Conservation (phyloP, 129 eudicot species). For the Calendula officinalis region DNA sequence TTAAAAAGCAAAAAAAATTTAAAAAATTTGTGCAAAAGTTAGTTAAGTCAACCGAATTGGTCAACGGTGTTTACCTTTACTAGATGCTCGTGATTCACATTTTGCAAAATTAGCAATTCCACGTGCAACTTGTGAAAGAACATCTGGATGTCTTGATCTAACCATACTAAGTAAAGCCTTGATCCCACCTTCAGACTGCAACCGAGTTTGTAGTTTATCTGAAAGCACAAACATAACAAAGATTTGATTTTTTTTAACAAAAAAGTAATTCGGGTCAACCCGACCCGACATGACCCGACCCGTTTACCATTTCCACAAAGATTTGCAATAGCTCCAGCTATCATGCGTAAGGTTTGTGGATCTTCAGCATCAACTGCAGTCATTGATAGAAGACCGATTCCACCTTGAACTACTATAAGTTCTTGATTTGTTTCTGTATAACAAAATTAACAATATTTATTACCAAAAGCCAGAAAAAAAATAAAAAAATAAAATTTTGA, state of each 20-base stretch:
- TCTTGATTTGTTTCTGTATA: constrained; percentile 79
- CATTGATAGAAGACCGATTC: constrained; percentile 68
- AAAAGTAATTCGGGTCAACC: not conserved
- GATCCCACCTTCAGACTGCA: constrained; percentile 88
- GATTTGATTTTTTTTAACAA: constrained; percentile 7
- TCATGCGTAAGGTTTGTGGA: constrained; percentile 91
- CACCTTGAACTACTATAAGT: constrained; percentile 85
- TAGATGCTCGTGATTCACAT: constrained; percentile 77
- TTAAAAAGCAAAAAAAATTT: not conserved
- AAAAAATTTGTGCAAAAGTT: not conserved
- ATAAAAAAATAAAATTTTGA: not conserved
- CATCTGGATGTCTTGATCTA: constrained; percentile 85
- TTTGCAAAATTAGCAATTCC: constrained; percentile 92
- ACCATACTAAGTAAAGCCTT: constrained; percentile 85
- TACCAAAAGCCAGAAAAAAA: constrained; percentile 1
- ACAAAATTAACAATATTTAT: not conserved
- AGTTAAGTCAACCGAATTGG: not conserved
- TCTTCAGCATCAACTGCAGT: constrained; percentile 94
- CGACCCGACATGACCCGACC: not conserved
- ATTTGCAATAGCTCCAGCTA: constrained; percentile 93
- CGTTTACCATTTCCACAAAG: constrained; percentile 82
- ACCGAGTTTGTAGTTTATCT: constrained; percentile 74
- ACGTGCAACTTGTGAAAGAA: constrained; percentile 91
- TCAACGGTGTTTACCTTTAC: constrained; percentile 49
- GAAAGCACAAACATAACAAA: constrained; percentile 11